Evolutionary conservation across 2,329 filamentous ascomycete genomes (phyloP).

Genomic region (Nigrograna mackinnonii): DNA sequence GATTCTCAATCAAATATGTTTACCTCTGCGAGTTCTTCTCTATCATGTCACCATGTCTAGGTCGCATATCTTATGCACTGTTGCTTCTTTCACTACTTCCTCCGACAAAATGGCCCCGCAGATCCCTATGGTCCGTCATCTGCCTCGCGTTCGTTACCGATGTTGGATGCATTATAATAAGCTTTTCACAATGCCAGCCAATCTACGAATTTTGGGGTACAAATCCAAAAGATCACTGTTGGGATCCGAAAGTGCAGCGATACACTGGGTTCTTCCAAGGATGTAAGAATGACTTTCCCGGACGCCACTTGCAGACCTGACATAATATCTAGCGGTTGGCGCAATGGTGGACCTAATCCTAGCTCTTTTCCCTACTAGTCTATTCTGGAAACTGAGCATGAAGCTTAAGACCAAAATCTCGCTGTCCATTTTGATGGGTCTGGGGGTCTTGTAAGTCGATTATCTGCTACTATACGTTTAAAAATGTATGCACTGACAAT

Average conservation of each 20-base stretch:
- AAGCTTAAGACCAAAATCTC: conserved; percentile 1
- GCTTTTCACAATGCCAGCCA: conserved; percentile 3
- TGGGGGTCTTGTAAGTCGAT: conserved; percentile 4
- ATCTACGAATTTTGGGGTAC: conserved; percentile 5
- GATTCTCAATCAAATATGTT: conserved; percentile 2
- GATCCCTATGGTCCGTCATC: conserved; percentile 3
- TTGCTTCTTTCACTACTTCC: conserved; percentile 1
- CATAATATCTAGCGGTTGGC: not conserved
- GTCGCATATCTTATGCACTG: conserved; percentile 4
- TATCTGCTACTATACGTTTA: not conserved
- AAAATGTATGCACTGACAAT: not conserved
- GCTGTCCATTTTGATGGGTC: conserved; percentile 2
- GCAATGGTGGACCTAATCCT: conserved; percentile 3
- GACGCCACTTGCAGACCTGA: not conserved
- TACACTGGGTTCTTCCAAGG: conserved; percentile 1
- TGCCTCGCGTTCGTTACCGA: conserved; percentile 2
- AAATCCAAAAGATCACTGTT: not conserved
- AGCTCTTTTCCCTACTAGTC: conserved; percentile 2
- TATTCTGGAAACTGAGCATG: conserved; percentile 6
- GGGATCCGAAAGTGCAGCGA: conserved; percentile 1
- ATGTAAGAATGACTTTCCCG: not conserved
- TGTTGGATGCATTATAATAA: conserved; percentile 1
- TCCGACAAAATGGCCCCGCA: conserved; percentile 2
- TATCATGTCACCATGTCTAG: conserved; percentile 5
- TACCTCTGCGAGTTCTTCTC: conserved; percentile 5